Base-by-base conservation (phyloP, 2,329 filamentous ascomycete species). In the Thelonectria rubi region DNA sequence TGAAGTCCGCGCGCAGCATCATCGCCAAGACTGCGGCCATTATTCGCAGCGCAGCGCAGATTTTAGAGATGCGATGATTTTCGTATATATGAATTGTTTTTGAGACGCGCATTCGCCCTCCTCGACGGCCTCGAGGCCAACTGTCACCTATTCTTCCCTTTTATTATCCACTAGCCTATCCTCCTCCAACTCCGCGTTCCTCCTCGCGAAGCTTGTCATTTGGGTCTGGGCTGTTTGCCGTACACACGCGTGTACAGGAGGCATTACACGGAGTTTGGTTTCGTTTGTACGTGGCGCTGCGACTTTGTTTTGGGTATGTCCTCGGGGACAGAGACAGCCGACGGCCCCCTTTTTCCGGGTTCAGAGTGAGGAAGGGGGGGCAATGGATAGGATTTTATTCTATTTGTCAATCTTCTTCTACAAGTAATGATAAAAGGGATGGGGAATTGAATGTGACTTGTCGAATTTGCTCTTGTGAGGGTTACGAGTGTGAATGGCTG, bases 1-100 rank as follows among this genome's bases (percentile, higher is more conserved):
- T 90, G 91, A 80, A 78, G 2, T 76, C 86, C 12, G 91, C 91
- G 3, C 87, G 91, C 71, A 77, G 81, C 55, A 86, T 90, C 73
- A 84, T 96, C 30, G 81, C 90, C 66, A 92, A 89, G 76, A 89
- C 91, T 21, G 90, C 92, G 1, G 79, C 78, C 11, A 88, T 92
- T 48, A 78, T 97, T 55, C 81, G 80, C 55, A 77, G 80, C 52
- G 92, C 93, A 30, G 86, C 84, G 0, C 67, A 69, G 2, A 59
- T 74, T 47, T 61, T 80, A 64, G 72, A 73, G 53, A 65, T 69
- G 55, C 20, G 60, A 63, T 60, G 62, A 47, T 55, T 26, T 52
- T 30, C 26, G 26, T 30, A 49, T 63, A 60, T 67, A 63, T 63
- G 65, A 66, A 66, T 69, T 56, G 47, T 30, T 61, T 51, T 7